Base-by-base conservation (phyloP, 2,329 filamentous ascomycete species). In the Moelleriella libera region DNA sequence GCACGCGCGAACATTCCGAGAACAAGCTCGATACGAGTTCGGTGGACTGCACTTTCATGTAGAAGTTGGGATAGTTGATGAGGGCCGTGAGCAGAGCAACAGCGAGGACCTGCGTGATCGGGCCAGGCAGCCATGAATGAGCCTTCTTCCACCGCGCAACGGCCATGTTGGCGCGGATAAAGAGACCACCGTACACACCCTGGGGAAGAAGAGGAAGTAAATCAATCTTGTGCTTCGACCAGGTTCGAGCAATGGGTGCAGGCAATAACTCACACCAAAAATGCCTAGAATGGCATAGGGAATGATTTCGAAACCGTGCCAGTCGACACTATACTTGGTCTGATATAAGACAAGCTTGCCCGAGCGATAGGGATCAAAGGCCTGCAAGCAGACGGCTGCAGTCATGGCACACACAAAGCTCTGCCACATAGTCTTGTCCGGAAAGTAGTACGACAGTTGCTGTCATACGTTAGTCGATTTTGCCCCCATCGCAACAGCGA, bases 341-440 rank as follows among this genome's bases (percentile, higher is more conserved):
- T 98, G 89, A 61, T 95, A 98, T 47, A 97, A 70, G 43, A 97
- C 92, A 47, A 97, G 83, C 63, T 98, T 94, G 47, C 90, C 92
- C 1, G 89, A 94, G 47, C 92, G 80, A 62, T 97, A 96, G 5
- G 92, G 92, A 61, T 98, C 92, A 51, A 95, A 78, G 5, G 87
- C 87, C 63, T 97, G 90, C 5, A 98, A 72, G 11, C 88, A 88
- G 39, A 97, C 87, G 14, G 92, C 90, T 12, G 89, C 92, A n/a
- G 94, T 87, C 89, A 97, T 97, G 61, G 92, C 92, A 58, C 92
- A 97, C 41, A 98, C 92, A 60, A 98, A 98, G 58, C 88, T 95
- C 63, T 96, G 92, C 92, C 92, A 98, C 92, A 98, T 97, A 8
- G 92, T 97, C 66, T 97, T 97, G 66, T 97, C 90, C 0, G 92